A percentile compares a stretch with the other conserved stretches of the same genome.
Evolutionary conservation across 208 protist species (phyloP).

Genomic region (Naegleria fowleri): DNA sequence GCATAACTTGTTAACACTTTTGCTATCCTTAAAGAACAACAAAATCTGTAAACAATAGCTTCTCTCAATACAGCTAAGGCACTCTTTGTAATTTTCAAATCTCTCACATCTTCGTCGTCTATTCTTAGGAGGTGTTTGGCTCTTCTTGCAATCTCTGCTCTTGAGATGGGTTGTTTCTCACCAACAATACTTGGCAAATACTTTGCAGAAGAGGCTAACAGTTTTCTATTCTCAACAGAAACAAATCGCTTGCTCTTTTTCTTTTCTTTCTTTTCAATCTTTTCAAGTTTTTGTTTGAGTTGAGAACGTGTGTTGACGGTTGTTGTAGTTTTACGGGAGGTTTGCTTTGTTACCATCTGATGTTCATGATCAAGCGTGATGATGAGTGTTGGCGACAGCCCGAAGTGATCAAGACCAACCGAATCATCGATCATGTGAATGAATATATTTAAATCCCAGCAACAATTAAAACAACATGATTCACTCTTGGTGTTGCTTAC

Average conservation of each 20-base stretch:
- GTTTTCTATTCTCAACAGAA: neutral
- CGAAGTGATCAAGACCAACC: too few relatives aligned
- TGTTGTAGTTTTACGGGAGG: neutral
- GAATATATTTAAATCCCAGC: too few relatives aligned
- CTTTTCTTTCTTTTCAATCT: neutral
- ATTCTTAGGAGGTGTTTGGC: neutral
- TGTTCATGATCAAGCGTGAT: neutral
- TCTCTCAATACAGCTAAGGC: neutral
- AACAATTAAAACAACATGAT: too few relatives aligned
- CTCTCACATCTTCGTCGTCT: neutral
- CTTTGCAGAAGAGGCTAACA: neutral
- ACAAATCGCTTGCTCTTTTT: neutral
- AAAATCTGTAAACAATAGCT: neutral
- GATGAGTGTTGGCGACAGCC: too few relatives aligned
- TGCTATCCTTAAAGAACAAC: neutral
- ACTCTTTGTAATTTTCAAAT: neutral
- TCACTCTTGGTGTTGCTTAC: too few relatives aligned
- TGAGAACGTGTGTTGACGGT: neutral
- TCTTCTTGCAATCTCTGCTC: neutral
- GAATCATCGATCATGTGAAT: too few relatives aligned
- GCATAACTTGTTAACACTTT: neutral
- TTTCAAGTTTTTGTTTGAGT: neutral
- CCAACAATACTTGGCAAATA: neutral
- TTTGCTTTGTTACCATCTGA: neutral
- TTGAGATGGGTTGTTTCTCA: neutral